Evolutionary conservation across 2,329 filamentous ascomycete species (phyloP), one percentile per base, ranked within the genome.

Genomic region (Saccharata proteae): DNA sequence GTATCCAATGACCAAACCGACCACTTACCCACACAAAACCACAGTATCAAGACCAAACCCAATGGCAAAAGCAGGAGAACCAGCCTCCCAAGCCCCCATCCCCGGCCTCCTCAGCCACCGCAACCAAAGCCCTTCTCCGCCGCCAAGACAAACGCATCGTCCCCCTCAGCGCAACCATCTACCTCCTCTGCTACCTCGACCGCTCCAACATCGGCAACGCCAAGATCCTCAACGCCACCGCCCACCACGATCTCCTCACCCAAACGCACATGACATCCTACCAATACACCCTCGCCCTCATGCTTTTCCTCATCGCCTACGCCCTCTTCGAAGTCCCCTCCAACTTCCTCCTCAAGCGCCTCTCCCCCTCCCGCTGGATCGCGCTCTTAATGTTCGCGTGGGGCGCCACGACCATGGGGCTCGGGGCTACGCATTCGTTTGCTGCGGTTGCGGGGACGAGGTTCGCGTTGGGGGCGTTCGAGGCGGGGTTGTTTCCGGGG

Each of bases 131-230:
- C 7, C 26, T 36, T 16, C 24, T 36, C 11, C 27, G 29, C 26
- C 34, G 34, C 9, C 73, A 78, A 43, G 77, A 80, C 47, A 37
- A 69, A 12, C 64, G 69, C 33, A 76, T 80, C 35, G 57, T 80
- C 10, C 75, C 77, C 2, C 54, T 80, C 10, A 70, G 64, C n/a
- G 69, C 71, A 5, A 57, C 52, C 31, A 76, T 80, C 30, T 82
- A 78, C 49, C 62, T 80, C 26, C 62, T 80, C 14, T 77, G 71
- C 52, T 80, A 76, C 47, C 64, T 80, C 15, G 76, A 80, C 51
- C 62, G 72, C 25, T 68, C 71, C 34, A 81, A 80, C 50, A 43
- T 43, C 20, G 74, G 74, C 27, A 51, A 51, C 30, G 48, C 75
- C 24, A 74, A 71, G 51, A 70, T 79, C 16, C 61, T 80, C 38